phyloP scores from a whole-genome alignment of 140 eudicot species.

The Cichorium intybus region DNA sequence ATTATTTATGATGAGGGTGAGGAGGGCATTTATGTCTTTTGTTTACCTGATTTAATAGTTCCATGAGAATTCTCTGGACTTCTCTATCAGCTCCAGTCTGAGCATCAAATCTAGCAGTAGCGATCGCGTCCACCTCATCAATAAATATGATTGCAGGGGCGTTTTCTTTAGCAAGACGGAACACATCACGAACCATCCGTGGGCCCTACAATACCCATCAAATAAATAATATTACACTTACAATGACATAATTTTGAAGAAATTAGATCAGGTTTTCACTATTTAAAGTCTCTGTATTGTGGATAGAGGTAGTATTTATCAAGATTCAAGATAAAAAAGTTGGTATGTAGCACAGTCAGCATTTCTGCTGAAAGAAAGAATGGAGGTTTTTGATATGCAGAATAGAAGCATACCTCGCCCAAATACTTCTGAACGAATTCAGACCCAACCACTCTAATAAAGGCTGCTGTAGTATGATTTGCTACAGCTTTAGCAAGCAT shows the following conservation, averaged over 20 bases:
- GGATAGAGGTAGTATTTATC: neutral
- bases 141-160: constrained; percentile 97
- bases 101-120: constrained; percentile 99
- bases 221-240: neutral
- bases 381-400: neutral
- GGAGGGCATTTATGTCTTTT: neutral
- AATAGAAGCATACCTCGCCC: constrained; percentile 68
- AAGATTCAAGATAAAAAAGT: neutral
- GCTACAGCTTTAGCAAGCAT: constrained; percentile 99
- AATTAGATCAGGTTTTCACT: no score
- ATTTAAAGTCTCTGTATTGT: no score
- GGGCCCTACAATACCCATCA: constrained; percentile 58
- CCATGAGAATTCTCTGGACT: constrained; percentile 96
- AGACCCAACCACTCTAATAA: constrained; percentile 94
- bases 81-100: constrained; percentile 99
- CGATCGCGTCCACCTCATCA: constrained; percentile 98
- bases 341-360: no score
- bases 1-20: no score
- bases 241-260: neutral
- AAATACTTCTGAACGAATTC: constrained; percentile 94
- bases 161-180: constrained; percentile 90
- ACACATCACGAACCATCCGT: constrained; percentile 97
- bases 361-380: no score
- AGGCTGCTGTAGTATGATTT: constrained; percentile 91
- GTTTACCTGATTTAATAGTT: constrained; percentile 82